Percentiles rank a stretch among this genome's conserved stretches.
phyloP scores from a whole-genome alignment of 1,139 yeast genomes.

The Chernovozyma sophiae-reginae region DNA sequence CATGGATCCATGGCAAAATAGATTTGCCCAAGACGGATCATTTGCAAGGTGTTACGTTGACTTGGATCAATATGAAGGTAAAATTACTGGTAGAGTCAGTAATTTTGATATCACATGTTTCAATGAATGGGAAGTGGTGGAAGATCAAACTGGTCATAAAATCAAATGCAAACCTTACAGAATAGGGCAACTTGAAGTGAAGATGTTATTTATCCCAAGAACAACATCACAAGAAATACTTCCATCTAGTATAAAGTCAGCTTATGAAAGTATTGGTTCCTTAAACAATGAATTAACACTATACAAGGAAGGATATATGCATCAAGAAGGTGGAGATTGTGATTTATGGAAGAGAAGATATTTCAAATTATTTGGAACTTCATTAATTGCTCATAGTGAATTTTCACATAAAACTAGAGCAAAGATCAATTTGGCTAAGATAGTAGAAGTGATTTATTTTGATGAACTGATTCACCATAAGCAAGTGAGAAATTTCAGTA shows the following conservation, averaged over 20 bases:
- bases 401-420: constrained; percentile 59
- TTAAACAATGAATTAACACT: constrained; percentile 36
- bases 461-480: constrained; percentile 36
- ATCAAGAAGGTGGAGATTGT: constrained; percentile 81
- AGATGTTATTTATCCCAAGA: constrained; percentile 70
- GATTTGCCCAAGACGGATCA: constrained; percentile 81
- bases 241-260: constrained; percentile 62
- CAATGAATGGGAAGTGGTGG: constrained; percentile 73
- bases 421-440: constrained; percentile 60
- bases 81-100: constrained; percentile 50
- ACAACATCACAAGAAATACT: constrained; percentile 51
- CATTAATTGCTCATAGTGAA: constrained; percentile 64
- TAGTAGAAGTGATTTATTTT: constrained; percentile 49
- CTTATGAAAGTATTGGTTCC: constrained; percentile 49
- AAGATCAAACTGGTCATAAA: constrained; percentile 25
- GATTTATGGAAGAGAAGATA: constrained; percentile 57
- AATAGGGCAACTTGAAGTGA: constrained; percentile 65
- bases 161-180: constrained; percentile 50
- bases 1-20: constrained; percentile 52
- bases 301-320: constrained; percentile 55
- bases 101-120: constrained; percentile 57
- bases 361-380: constrained; percentile 57
- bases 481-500: constrained; percentile 54
- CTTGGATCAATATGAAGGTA: constrained; percentile 55
- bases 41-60: constrained; percentile 73